Evolutionary conservation across 257 asterid genomes (phyloP).

Genomic region (Solanum medicagineum): DNA sequence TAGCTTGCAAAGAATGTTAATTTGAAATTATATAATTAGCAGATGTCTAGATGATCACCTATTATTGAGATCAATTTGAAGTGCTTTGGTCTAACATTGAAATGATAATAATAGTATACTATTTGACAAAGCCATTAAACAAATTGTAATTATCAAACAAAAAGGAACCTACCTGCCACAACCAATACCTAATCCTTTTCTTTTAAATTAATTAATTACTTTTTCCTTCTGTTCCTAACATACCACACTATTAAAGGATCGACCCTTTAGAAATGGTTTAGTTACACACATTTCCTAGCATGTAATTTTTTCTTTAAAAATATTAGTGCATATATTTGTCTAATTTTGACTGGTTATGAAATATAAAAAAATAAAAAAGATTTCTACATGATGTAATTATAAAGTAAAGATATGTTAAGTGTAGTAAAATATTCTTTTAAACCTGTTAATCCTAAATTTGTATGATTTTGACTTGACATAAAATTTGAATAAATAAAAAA

Average conservation of each 20-base stretch:
- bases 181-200: slow-evolving; percentile 10
- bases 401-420: too few relatives aligned
- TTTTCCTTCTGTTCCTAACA: background rate
- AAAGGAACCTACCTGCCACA: slow-evolving; percentile 12
- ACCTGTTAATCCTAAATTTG: too few relatives aligned
- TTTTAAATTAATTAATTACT: background rate
- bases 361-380: too few relatives aligned
- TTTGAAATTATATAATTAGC: background rate
- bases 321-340: background rate
- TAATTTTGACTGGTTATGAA: too few relatives aligned
- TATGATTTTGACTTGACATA: too few relatives aligned
- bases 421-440: too few relatives aligned
- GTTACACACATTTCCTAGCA: background rate
- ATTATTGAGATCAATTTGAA: background rate
- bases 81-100: background rate
- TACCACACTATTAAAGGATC: background rate
- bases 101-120: background rate
- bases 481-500: too few relatives aligned
- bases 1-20: background rate
- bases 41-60: background rate
- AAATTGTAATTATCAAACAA: background rate
- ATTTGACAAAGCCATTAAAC: background rate
- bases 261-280: background rate
- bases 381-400: too few relatives aligned
- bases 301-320: background rate